These are phyloP conservation scores for Dioszegia aurantiaca DNA, from an alignment of 768 basidiomycete species.

Conservation along the genomic window DNA sequence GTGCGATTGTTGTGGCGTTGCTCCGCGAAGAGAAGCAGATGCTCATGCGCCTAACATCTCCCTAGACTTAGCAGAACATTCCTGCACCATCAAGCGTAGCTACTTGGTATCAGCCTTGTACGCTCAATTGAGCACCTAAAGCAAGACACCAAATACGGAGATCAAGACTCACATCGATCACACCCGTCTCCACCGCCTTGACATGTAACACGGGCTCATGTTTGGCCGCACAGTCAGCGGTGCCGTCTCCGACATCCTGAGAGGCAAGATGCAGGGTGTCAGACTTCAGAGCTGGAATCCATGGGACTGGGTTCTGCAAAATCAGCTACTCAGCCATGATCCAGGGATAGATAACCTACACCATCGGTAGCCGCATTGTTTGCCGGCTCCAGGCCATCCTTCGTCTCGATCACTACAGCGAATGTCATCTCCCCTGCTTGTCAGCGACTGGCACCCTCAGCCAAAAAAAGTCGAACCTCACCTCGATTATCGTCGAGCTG, in stretches of 20 bases:
- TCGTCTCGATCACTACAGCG: constrained; percentile 75
- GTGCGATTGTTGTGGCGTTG: no score
- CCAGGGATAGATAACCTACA: constrained; percentile 27
- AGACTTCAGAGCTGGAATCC: constrained; percentile 41
- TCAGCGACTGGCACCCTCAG: no score
- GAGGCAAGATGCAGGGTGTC: constrained; percentile 38
- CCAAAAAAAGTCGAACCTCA: no score
- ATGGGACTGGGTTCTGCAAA: constrained; percentile 25
- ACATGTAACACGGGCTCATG: constrained; percentile 46
- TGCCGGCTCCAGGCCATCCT: constrained; percentile 57
- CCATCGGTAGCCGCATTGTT: constrained; percentile 30
- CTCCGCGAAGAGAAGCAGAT: no score
- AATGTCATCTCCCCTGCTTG: constrained; percentile 67
- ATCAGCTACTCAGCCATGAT: neutral
- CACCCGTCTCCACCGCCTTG: constrained; percentile 49
- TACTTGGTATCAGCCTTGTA: no score
- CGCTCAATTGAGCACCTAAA: no score
- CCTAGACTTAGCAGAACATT: constrained; percentile 43
- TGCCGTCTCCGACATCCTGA: neutral
- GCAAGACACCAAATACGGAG: no score
- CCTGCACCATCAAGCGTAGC: constrained; percentile 50
- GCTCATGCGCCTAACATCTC: no score
- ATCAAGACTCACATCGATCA: constrained; percentile 46
- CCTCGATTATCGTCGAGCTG: constrained; percentile 41
- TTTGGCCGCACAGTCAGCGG: constrained; percentile 22